Percentiles rank a stretch among this genome's conserved stretches.
Conservation (phyloP, 768 basidiomycete species). For the Hypholoma fasciculare region DNA sequence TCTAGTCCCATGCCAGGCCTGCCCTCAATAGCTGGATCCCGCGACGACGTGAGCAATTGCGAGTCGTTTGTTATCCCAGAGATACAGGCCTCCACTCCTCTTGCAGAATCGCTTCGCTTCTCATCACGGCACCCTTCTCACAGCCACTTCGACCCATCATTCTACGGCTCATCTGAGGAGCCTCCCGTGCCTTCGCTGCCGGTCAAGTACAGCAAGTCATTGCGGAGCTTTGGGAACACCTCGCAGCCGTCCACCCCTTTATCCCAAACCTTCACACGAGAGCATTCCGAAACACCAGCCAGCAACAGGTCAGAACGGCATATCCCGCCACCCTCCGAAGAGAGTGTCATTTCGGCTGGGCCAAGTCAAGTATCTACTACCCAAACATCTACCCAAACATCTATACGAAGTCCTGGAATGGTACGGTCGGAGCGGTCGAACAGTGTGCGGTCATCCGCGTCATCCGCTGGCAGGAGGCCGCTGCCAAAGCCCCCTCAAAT, state of each 20-base stretch:
- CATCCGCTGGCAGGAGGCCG: constrained; percentile 10
- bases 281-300: not conserved
- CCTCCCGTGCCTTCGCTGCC: constrained; percentile 38
- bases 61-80: constrained; percentile 25
- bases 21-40: constrained; percentile 22
- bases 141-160: constrained; percentile 41
- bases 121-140: constrained; percentile 44
- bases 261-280: constrained; percentile 5
- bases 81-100: constrained; percentile 40
- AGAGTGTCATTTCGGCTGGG: not conserved
- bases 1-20: constrained; percentile 4
- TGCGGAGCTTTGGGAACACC: constrained; percentile 6
- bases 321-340: not conserved
- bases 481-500: constrained; percentile 13
- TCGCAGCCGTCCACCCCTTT: constrained; percentile 15
- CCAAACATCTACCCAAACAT: not conserved
- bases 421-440: not conserved
- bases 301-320: not conserved
- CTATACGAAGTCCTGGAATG: no score
- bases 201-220: constrained; percentile 13
- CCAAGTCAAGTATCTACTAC: no score
- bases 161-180: constrained; percentile 29
- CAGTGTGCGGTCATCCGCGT: constrained; percentile 10
- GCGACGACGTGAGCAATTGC: constrained; percentile 33
- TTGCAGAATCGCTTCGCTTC: constrained; percentile 48